phyloP scores from a whole-genome alignment of 2,329 filamentous ascomycete species.

The Xylaria polymorpha region DNA sequence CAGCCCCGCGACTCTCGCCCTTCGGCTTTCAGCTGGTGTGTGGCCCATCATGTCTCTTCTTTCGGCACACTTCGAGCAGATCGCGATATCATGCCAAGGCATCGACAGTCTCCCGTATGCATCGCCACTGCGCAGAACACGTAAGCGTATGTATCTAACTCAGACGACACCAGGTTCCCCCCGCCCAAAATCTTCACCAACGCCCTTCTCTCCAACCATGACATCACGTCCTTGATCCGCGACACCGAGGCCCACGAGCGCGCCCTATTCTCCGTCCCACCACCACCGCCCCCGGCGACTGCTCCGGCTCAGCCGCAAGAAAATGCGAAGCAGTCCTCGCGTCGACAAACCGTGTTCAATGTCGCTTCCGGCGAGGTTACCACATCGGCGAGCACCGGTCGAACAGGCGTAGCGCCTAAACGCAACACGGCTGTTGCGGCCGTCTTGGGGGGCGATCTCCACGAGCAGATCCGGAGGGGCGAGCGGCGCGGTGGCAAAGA shows the following conservation, averaged over 20 bases:
- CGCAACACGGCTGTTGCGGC: slow-evolving; percentile 88
- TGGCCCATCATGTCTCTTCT: slow-evolving; percentile 72
- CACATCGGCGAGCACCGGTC: slow-evolving; percentile 61
- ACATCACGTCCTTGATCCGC: slow-evolving; percentile 93
- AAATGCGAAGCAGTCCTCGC: slow-evolving; percentile 58
- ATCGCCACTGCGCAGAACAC: not conserved
- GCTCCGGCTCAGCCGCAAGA: slow-evolving; percentile 61
- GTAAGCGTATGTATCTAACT: slow-evolving; percentile 17
- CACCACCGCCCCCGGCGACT: slow-evolving; percentile 65
- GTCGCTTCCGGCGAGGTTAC: slow-evolving; percentile 72
- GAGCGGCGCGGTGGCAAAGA: slow-evolving; percentile 66
- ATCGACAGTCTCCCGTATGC: slow-evolving; percentile 78
- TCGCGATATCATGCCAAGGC: slow-evolving; percentile 78
- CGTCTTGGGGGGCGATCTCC: slow-evolving; percentile 87
- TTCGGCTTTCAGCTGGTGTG: slow-evolving; percentile 11
- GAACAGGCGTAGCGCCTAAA: slow-evolving; percentile 64
- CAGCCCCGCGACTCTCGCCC: not conserved
- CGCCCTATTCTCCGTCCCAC: slow-evolving; percentile 91
- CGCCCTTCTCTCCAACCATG: slow-evolving; percentile 85
- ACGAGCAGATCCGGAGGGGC: slow-evolving; percentile 77
- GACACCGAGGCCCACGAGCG: slow-evolving; percentile 96
- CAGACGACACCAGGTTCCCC: slow-evolving; percentile 73
- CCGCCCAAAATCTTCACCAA: slow-evolving; percentile 96
- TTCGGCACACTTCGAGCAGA: slow-evolving; percentile 79
- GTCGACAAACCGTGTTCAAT: slow-evolving; percentile 74